These are phyloP conservation scores for Solanum chilense DNA, from an alignment of 257 asterid genomes.

Conservation along the genomic window DNA sequence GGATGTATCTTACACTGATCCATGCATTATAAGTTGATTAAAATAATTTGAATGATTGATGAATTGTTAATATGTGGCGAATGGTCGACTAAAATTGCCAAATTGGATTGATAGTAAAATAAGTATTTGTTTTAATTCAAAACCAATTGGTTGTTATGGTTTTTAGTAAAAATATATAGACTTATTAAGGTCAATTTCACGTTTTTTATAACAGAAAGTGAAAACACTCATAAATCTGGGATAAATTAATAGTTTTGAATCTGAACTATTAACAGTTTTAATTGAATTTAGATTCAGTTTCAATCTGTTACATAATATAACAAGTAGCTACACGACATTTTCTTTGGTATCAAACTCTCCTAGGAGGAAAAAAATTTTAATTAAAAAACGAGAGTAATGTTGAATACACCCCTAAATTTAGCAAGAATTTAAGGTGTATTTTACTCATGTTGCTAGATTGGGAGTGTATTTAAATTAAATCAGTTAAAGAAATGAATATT, in stretches of 20 bases:
- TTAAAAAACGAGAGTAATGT: too few relatives aligned
- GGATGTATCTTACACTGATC: background rate
- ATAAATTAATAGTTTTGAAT: too few relatives aligned
- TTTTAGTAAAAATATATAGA: background rate
- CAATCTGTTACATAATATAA: too few relatives aligned
- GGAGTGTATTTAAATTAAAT: too few relatives aligned
- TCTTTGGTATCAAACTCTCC: background rate
- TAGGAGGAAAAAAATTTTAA: background rate
- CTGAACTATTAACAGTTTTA: too few relatives aligned
- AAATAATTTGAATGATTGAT: background rate
- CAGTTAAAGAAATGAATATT: too few relatives aligned
- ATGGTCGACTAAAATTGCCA: background rate
- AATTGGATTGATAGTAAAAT: background rate
- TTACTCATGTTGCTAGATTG: background rate
- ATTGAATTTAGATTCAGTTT: fast-evolving
- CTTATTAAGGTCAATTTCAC: background rate
- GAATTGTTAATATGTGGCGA: background rate
- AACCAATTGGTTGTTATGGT: background rate
- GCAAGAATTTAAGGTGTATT: background rate
- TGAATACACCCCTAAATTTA: background rate
- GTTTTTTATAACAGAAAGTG: background rate
- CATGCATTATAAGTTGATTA: background rate
- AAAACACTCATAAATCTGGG: background rate
- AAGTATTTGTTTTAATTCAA: background rate
- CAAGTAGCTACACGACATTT: too few relatives aligned